Evolutionary conservation across 176 grass and related monocot genomes (phyloP), one percentile per base, ranked within the genome.

Genomic region (Rhynchospora breviuscula): DNA sequence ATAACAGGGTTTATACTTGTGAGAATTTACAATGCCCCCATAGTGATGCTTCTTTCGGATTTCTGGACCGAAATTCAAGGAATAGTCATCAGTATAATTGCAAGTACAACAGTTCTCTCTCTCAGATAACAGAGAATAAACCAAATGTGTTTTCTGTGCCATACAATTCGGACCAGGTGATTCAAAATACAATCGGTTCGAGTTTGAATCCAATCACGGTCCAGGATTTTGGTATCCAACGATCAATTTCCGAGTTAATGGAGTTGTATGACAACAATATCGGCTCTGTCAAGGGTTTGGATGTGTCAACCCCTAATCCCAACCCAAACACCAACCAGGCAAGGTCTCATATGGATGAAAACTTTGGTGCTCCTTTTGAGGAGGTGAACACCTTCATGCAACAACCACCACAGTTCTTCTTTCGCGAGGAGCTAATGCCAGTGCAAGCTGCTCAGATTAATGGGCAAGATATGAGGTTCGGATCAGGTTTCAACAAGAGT

Each of bases 241-340:
- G 86, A 62, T 92, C 90, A 11, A 91, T 95, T 70, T 79, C 78
- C 11, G 90, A 86, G 65, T 89, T 95, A 71, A 95, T 95, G 93
- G 82, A 56, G 83, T 84, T 92, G 82, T 95, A 95, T 51, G 87
- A 92, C n/a, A 56, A 57, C 51, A 90, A 75, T 85, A 88, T 84
- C 25, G 67, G 66, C 29, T 60, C 81, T 11, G 33, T 79, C 73
- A 80, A 72, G 8, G 71, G 81, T 18, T 78, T 70, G 26, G 59
- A 71, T 58, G 86, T 14, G 63, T 40, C 76, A 23, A 75, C 48
- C 57, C 33, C 44, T 12, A 66, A 45, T 52, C n/a, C 81, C 58
- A 59, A 63, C 10, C 21, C 65, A 3, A 79, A 83, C 65, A 19
- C 62, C 26, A 54, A 68, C 43, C 48, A 47, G 62, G 48, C 13